A percentile compares a stretch with the other conserved stretches of the same genome.
Evolutionary conservation across 2,329 filamentous ascomycete species (phyloP).

Genomic region (Chaetomium sp.): DNA sequence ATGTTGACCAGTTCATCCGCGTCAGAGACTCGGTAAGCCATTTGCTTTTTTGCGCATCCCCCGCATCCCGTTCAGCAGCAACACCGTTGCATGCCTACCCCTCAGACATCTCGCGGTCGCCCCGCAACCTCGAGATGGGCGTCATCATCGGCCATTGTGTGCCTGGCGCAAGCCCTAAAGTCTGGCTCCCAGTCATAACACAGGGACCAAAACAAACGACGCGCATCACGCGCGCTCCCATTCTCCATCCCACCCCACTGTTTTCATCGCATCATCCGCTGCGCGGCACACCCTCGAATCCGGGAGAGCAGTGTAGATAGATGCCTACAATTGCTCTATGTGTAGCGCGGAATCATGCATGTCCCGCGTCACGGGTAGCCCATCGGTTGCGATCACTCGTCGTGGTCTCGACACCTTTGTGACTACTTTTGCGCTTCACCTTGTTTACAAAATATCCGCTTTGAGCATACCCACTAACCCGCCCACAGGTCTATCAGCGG

Average conservation of each 20-base stretch:
- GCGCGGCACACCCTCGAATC: background rate
- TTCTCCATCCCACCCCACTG: background rate
- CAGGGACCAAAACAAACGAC: background rate
- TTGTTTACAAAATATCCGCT: background rate
- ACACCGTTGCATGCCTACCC: background rate
- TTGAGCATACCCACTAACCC: slow-evolving; percentile 41
- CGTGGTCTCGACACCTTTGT: background rate
- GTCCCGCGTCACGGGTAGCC: no score
- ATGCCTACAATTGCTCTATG: background rate
- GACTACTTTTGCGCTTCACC: background rate
- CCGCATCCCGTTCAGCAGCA: slow-evolving; percentile 8
- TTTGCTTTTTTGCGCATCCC: slow-evolving; percentile 17
- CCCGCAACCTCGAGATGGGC: background rate
- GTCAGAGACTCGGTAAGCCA: slow-evolving; percentile 78
- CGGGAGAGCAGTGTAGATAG: background rate
- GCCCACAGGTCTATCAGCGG: slow-evolving; percentile 68
- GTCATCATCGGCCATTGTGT: background rate
- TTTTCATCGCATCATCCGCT: background rate
- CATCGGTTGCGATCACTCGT: background rate
- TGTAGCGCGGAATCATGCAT: background rate
- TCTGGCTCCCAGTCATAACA: background rate
- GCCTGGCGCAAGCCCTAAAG: background rate
- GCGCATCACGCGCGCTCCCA: background rate
- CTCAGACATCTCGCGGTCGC: background rate
- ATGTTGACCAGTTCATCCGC: slow-evolving; percentile 75